A percentile compares a stretch with the other conserved stretches of the same genome.
These are phyloP conservation scores for Salvia sclarea DNA, from an alignment of 305 asterid species.

Conservation along the genomic window DNA sequence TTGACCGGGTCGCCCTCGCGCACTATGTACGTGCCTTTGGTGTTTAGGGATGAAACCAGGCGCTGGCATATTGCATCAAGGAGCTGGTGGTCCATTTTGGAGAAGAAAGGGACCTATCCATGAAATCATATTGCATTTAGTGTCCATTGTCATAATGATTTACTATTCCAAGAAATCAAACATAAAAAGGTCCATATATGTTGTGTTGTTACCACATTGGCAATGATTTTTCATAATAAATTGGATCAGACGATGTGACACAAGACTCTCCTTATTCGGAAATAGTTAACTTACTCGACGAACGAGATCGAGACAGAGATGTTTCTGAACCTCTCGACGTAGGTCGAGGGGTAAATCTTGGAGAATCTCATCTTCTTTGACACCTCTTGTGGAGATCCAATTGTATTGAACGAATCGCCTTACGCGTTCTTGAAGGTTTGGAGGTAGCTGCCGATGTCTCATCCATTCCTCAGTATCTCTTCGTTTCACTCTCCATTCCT, in stretches of 20 bases:
- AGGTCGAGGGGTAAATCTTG: conserved; percentile 74
- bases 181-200: too few relatives aligned
- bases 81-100: conserved; percentile 83
- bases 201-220: too few relatives aligned
- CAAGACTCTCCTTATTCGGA: not conserved
- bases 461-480: conserved; percentile 96
- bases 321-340: conserved; percentile 75
- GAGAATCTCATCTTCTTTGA: conserved; percentile 73
- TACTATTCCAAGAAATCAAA: too few relatives aligned
- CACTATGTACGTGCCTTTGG: conserved; percentile 66
- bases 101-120: conserved; percentile 79
- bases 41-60: conserved; percentile 68
- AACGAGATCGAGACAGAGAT: conserved; percentile 83
- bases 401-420: conserved; percentile 80
- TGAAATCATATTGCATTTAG: not conserved
- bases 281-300: conserved; percentile 69
- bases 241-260: not conserved
- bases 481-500: conserved; percentile 83
- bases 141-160: too few relatives aligned
- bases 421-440: conserved; percentile 70
- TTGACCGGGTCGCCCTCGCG: conserved; percentile 89
- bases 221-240: not conserved
- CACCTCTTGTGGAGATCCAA: conserved; percentile 91
- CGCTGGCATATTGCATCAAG: conserved; percentile 91
- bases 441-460: conserved; percentile 89